A percentile compares a stretch with the other conserved stretches of the same genome.
Conservation (phyloP, 2,329 filamentous ascomycete species). For the Penicillium brevicompactum region DNA sequence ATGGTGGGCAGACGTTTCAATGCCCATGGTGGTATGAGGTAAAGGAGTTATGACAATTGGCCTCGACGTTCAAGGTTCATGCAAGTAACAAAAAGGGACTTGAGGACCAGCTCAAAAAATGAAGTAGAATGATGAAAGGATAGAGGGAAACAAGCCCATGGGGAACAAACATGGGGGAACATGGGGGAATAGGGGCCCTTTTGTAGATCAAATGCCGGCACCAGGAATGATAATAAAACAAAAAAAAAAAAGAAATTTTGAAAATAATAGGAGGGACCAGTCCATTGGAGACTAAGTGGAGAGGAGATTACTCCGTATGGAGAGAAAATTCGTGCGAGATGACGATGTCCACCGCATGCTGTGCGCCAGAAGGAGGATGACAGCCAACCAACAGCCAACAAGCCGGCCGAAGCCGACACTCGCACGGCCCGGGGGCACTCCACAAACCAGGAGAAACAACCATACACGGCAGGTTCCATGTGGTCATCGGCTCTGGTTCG, state of each 20-base stretch:
- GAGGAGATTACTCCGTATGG: conserved; percentile 16
- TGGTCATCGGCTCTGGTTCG: conserved; percentile 18
- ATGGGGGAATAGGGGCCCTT: conserved; percentile 17
- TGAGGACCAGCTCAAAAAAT: conserved; percentile 3
- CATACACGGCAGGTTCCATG: conserved; percentile 19
- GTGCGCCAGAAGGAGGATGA: background rate
- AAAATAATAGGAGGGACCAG: background rate
- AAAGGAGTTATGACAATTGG: background rate
- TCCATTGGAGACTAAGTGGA: conserved; percentile 13
- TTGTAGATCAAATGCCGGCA: conserved; percentile 16
- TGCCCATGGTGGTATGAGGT: conserved; percentile 28
- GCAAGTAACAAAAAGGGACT: background rate
- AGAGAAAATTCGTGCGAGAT: conserved; percentile 17
- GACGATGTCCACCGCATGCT: conserved; percentile 15
- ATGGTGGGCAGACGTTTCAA: conserved; percentile 31
- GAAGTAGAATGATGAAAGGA: conserved; percentile 1
- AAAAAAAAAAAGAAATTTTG: conserved; percentile 6
- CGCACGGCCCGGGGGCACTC: conserved; percentile 14
- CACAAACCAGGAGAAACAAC: conserved; percentile 8
- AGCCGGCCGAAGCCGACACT: conserved; percentile 26
- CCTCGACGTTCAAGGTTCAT: background rate
- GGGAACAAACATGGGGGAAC: conserved; percentile 13
- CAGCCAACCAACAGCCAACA: conserved; percentile 10
- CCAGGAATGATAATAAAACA: background rate
- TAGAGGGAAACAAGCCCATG: conserved; percentile 14